phyloP scores from a whole-genome alignment of 106 monocot species.

The Allium cepa region DNA sequence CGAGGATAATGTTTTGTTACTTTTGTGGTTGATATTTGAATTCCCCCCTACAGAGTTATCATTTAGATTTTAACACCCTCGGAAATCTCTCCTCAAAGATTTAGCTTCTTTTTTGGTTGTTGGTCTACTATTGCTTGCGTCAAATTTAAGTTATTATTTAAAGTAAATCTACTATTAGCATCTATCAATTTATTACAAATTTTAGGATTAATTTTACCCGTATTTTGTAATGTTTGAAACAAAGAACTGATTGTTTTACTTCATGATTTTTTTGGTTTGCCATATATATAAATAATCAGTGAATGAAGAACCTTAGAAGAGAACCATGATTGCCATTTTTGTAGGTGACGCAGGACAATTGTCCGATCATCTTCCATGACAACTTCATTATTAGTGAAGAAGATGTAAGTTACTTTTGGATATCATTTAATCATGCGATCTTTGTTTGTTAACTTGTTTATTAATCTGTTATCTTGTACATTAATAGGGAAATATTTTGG shows the following conservation, averaged over 20 bases:
- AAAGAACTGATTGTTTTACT: neutral
- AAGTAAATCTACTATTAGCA: no score
- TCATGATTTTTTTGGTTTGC: neutral
- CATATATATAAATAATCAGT: constrained; percentile 8
- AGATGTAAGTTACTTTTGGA: constrained; percentile 37
- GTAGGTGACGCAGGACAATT: constrained; percentile 79
- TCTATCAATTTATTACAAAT: no score
- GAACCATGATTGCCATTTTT: constrained; percentile 31
- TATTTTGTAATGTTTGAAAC: neutral
- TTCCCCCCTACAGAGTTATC: no score
- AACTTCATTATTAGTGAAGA: constrained; percentile 59
- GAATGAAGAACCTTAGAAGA: constrained; percentile 15
- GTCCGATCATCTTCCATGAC: constrained; percentile 84
- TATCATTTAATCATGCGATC: no score
- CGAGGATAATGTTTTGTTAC: no score
- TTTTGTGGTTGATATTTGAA: no score
- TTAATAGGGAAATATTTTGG: constrained; percentile 35
- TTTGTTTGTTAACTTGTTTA: neutral
- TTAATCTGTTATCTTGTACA: neutral
- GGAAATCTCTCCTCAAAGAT: no score
- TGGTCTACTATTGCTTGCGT: no score
- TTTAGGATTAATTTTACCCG: no score
- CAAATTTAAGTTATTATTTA: no score
- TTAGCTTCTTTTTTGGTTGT: no score
- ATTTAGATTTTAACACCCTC: no score